These are phyloP conservation scores for Dovyalis caffra DNA, from an alignment of 345 rosid species.

Conservation along the genomic window DNA sequence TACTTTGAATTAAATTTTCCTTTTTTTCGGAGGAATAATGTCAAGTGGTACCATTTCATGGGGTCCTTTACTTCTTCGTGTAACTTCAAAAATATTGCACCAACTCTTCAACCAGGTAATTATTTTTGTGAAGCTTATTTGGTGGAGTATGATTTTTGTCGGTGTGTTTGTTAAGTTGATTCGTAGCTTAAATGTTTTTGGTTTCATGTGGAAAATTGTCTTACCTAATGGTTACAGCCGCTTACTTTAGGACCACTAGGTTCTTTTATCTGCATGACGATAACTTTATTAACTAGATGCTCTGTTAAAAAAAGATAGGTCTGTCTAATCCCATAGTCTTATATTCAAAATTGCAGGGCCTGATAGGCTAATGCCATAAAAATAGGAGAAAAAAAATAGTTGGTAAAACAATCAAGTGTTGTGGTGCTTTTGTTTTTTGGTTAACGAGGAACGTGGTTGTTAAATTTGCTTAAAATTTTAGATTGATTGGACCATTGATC, in stretches of 20 bases:
- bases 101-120: neutral
- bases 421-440: too few relatives aligned
- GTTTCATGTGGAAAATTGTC: neutral
- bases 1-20: neutral
- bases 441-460: neutral
- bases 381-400: neutral
- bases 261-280: neutral
- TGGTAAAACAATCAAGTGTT: too few relatives aligned
- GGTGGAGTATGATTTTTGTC: neutral
- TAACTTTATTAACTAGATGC: neutral
- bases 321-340: neutral
- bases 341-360: neutral
- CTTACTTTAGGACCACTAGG: neutral
- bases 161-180: neutral
- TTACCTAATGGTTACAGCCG: too few relatives aligned
- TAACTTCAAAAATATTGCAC: neutral
- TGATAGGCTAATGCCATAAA: neutral
- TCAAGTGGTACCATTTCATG: conserved; percentile 8
- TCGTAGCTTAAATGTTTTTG: neutral
- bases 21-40: neutral
- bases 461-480: neutral
- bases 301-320: neutral
- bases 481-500: neutral
- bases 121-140: neutral
- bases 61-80: conserved; percentile 15